Evolutionary conservation across 2,329 filamentous ascomycete species (phyloP).

Genomic region (Fusarium pininemorale): DNA sequence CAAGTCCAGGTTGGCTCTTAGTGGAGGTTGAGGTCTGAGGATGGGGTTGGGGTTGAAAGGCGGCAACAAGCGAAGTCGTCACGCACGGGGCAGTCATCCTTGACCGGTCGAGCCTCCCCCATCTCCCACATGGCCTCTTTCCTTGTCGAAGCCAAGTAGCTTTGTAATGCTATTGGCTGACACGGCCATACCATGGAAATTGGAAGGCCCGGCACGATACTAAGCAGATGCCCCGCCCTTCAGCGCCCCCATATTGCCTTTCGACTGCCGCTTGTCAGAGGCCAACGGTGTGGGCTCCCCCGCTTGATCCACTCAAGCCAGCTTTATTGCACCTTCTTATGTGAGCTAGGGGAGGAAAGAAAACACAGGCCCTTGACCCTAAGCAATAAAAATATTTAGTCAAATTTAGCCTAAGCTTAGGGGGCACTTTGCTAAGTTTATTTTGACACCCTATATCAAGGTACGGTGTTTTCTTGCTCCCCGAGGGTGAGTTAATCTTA

Average conservation of each 20-base stretch:
- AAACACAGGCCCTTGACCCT: too few relatives aligned
- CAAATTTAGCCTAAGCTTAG: too few relatives aligned
- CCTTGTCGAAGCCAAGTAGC: constrained; percentile 4
- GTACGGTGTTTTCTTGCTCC: too few relatives aligned
- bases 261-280: constrained; percentile 15
- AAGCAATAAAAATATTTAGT: too few relatives aligned
- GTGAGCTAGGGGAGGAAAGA: background rate
- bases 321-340: constrained; percentile 1
- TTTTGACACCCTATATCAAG: too few relatives aligned
- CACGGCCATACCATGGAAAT: background rate
- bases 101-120: constrained; percentile 38
- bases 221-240: constrained; percentile 22
- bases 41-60: constrained; percentile 31
- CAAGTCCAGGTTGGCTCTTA: constrained; percentile 9
- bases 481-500: background rate
- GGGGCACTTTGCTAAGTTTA: too few relatives aligned
- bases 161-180: constrained; percentile 17
- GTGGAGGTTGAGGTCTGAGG: constrained; percentile 5
- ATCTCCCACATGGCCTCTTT: constrained; percentile 23
- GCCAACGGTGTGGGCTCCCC: constrained; percentile 8
- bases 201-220: background rate
- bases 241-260: constrained; percentile 24
- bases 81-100: constrained; percentile 27
- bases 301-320: constrained; percentile 6
- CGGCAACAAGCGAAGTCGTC: constrained; percentile 38